phyloP scores from a whole-genome alignment of 352 stramenopile genomes.

The Ophiocytium majus region DNA sequence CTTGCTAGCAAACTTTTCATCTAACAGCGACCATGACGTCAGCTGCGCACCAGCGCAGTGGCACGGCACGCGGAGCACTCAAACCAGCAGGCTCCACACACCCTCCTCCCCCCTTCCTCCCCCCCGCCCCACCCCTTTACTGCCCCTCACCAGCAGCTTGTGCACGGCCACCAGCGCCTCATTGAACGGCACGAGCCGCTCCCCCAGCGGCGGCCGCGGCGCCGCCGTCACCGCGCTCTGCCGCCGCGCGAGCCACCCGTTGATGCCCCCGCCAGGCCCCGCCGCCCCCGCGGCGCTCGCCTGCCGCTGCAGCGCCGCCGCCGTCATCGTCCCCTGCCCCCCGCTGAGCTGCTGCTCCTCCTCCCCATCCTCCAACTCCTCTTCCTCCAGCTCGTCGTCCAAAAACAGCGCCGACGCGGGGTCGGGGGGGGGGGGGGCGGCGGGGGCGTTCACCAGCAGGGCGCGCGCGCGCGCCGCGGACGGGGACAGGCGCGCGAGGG shows the following conservation, averaged over 20 bases:
- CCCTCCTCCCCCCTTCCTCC: too few relatives aligned
- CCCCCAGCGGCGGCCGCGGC: not conserved
- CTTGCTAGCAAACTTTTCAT: too few relatives aligned
- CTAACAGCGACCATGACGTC: too few relatives aligned
- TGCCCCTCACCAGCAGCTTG: not conserved
- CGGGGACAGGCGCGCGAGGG: not conserved
- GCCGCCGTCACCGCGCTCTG: not conserved
- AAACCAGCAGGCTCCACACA: too few relatives aligned
- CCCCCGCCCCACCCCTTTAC: too few relatives aligned
- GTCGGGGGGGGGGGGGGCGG: not conserved
- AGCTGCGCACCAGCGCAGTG: too few relatives aligned
- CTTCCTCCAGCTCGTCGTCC: not conserved
- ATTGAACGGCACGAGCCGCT: not conserved
- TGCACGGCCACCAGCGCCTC: not conserved
- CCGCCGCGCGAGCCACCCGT: not conserved
- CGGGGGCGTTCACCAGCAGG: not conserved
- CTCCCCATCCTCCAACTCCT: not conserved
- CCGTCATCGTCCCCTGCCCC: too few relatives aligned
- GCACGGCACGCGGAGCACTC: too few relatives aligned
- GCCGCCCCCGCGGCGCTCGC: not conserved
- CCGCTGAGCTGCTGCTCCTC: too few relatives aligned
- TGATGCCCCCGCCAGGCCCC: not conserved
- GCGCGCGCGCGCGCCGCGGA: too few relatives aligned
- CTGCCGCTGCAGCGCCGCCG: not conserved
- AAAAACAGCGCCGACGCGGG: too few relatives aligned